A percentile compares a stretch with the other conserved stretches of the same genome.
Evolutionary conservation across 1,139 yeast species (phyloP).

Genomic region (Lodderomyces jiufengensis): DNA sequence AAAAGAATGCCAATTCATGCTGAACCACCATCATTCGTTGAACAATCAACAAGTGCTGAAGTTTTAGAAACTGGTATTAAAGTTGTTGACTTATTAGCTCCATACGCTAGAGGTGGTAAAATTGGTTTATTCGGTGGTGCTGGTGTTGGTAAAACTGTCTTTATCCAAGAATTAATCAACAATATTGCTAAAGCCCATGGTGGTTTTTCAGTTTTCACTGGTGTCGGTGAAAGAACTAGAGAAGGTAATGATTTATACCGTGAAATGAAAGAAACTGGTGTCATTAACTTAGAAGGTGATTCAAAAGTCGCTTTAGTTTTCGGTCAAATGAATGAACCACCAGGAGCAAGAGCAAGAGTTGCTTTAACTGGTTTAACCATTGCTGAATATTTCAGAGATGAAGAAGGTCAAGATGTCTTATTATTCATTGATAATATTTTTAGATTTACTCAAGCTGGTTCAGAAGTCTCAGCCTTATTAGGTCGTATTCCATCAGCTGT

Average conservation of each 20-base stretch:
- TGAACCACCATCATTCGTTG: constrained; percentile 93
- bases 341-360: constrained; percentile 99
- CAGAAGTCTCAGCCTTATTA: constrained; percentile 98
- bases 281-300: constrained; percentile 98
- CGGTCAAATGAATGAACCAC: constrained; percentile 99
- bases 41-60: constrained; percentile 97
- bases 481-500: constrained; percentile 99
- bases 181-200: constrained; percentile 99
- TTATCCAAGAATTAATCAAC: constrained; percentile 99
- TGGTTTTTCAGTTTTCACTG: constrained; percentile 99
- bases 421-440: constrained; percentile 99
- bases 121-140: constrained; percentile 99
- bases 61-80: constrained; percentile 99
- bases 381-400: constrained; percentile 99
- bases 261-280: constrained; percentile 99
- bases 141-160: constrained; percentile 99
- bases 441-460: constrained; percentile 99
- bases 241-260: constrained; percentile 99
- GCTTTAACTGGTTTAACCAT: constrained; percentile 99
- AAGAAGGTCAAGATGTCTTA: constrained; percentile 99
- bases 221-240: constrained; percentile 99
- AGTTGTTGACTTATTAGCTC: constrained; percentile 99
- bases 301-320: constrained; percentile 99
- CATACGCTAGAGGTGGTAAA: constrained; percentile 99
- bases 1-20: constrained; percentile 97